Evolutionary conservation across 768 basidiomycete genomes (phyloP).

Genomic region (Arthromyces matolae): DNA sequence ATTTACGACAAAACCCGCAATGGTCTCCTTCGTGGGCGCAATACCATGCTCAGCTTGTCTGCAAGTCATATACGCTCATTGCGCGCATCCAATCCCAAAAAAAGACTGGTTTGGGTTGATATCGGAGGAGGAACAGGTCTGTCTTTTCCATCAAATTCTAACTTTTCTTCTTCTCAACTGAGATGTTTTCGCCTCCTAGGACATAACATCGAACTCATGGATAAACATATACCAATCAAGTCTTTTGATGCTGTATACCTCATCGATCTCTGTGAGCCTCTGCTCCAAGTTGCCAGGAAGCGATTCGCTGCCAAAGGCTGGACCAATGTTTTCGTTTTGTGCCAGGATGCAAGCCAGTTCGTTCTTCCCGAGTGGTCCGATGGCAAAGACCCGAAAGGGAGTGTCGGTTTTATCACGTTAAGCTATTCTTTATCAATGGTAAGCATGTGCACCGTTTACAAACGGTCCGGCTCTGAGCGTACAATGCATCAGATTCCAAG

Average conservation of each 20-base stretch:
- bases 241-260: constrained; percentile 68
- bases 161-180: not conserved
- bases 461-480: not conserved
- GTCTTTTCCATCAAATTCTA: not conserved
- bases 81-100: constrained; percentile 32
- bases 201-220: constrained; percentile 71
- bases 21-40: constrained; percentile 60
- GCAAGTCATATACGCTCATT: constrained; percentile 57
- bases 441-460: constrained; percentile 11
- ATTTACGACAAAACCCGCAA: constrained; percentile 69
- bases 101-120: constrained; percentile 70
- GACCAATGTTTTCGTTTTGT: constrained; percentile 68
- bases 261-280: constrained; percentile 68
- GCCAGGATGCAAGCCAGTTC: constrained; percentile 71
- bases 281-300: constrained; percentile 66
- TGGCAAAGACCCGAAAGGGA: constrained; percentile 48
- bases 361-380: constrained; percentile 55
- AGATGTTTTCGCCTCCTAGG: constrained; percentile 7
- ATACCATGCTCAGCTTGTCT: constrained; percentile 68
- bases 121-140: constrained; percentile 69
- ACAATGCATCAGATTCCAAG: constrained; percentile 45
- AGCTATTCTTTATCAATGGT: constrained; percentile 60
- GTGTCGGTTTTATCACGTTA: constrained; percentile 50
- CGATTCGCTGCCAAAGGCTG: constrained; percentile 65
- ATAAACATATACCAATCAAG: constrained; percentile 51